These are phyloP conservation scores for Salvia rosmarinus DNA, from an alignment of 257 asterid species.

Conservation along the genomic window DNA sequence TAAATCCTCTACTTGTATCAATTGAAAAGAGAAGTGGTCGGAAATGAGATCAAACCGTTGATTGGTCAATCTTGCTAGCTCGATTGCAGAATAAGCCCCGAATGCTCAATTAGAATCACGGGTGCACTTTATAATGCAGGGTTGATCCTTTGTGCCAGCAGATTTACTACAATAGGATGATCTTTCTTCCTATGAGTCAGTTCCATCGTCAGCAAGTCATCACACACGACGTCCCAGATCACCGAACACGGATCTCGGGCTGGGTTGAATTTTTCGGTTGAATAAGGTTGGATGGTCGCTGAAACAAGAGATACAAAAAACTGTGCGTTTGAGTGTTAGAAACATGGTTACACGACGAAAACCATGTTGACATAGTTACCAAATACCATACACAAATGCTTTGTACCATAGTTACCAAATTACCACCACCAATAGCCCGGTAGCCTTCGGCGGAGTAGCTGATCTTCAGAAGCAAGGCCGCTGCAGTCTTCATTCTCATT, in stretches of 20 bases:
- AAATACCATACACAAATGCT: constrained; percentile 42
- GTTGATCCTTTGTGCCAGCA: constrained; percentile 75
- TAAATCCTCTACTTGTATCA: background rate
- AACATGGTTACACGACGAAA: constrained; percentile 12
- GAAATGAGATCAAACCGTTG: constrained; percentile 55
- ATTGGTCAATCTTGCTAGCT: constrained; percentile 65
- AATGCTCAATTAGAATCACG: constrained; percentile 78
- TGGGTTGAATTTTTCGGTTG: constrained; percentile 89
- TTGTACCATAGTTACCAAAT: constrained; percentile 89
- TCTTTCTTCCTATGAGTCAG: constrained; percentile 85
- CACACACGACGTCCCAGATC: constrained; percentile 89
- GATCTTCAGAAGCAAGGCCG: constrained; percentile 98
- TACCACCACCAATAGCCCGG: constrained; percentile 95
- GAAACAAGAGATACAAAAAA: constrained; percentile 38
- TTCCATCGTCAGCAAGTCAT: constrained; percentile 82
- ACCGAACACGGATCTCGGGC: constrained; percentile 97
- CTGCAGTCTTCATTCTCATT: constrained; percentile 93
- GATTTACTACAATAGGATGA: constrained; percentile 63
- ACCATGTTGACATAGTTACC: background rate
- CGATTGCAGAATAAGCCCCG: constrained; percentile 77
- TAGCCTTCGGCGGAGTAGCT: constrained; percentile 85
- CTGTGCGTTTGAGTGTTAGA: constrained; percentile 27
- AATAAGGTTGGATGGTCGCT: constrained; percentile 91
- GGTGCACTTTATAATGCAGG: constrained; percentile 72
- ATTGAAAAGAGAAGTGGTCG: constrained; percentile 23